Base-by-base conservation (phyloP, 1,284 basidiomycete genomes). In the Kalmanozyma brasiliensis region DNA sequence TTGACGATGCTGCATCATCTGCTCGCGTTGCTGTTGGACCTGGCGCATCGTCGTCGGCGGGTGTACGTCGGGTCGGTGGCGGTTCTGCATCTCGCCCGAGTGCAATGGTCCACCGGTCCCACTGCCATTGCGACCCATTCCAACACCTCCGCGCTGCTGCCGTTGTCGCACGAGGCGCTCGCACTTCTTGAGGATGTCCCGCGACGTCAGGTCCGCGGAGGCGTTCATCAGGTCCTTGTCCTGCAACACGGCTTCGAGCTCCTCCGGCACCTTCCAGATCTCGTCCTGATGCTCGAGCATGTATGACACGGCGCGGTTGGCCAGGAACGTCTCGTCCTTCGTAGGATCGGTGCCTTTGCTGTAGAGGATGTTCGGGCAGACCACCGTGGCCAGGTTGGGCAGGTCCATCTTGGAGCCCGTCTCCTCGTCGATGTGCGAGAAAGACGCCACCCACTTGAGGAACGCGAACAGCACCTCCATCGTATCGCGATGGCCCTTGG, bases 331-430 rank as follows among this genome's bases (percentile, higher is more conserved):
- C 83, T 98, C 95, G 83, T 97, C 93, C 62, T 91, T 89, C 41
- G 91, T 89, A 3, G 92, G 90, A 80, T 97, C 92, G 62, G 89
- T 87, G 33, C 90, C 90, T 66, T 92, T 89, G 30, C 93, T 90
- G 75, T 88, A 88, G 72, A 99, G 87, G 72, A 99, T 96, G 77
- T 93, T 97, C 8, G 96, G 96, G 75, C 91, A 91, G 72, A 98
- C 94, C 81, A 98, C 96, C 13, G 93, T 97, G n/a, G 95, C 94
- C 67, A 99, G 86, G 82, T 99, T 99, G 32, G 88, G 87, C 46
- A 98, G 85, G 83, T 99, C 95, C 95, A 99, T 99, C 85, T 95
- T 95, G 85, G 92, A 94, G 34, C 95, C 95, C 0, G 95, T 98
- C 82, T 95, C 93, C 78, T 95, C 94, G 81, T 98, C 95, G 84